Evolutionary conservation across 129 eudicot species (phyloP).

Genomic region (Artemisia argyi): DNA sequence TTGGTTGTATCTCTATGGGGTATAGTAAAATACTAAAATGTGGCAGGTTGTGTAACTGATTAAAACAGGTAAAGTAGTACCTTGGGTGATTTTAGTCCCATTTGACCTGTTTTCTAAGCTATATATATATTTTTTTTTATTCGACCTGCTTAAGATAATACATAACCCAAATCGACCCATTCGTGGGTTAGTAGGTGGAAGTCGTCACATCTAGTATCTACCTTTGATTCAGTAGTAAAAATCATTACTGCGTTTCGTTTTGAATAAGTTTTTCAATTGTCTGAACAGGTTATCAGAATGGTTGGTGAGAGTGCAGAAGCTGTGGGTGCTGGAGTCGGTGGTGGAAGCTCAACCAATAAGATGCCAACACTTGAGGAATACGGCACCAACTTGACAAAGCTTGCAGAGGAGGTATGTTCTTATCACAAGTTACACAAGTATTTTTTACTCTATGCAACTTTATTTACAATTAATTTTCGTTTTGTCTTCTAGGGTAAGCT

Average conservation of each 20-base stretch:
- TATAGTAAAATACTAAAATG: too few species aligned
- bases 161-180: too few species aligned
- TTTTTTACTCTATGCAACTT: not conserved
- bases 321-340: constrained; percentile 90
- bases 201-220: not conserved
- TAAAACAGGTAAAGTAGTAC: too few species aligned
- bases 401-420: constrained; percentile 81
- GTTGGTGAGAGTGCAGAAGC: constrained; percentile 94
- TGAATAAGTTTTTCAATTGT: constrained; percentile 2
- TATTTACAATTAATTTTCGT: not conserved
- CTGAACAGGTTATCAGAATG: constrained; percentile 74
- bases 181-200: too few species aligned
- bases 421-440: not conserved
- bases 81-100: too few species aligned
- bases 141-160: too few species aligned
- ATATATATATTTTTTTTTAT: not conserved
- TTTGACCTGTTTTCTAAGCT: too few species aligned
- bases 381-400: constrained; percentile 87
- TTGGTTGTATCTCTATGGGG: not conserved
- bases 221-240: not conserved
- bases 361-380: constrained; percentile 95
- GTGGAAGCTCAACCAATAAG: constrained; percentile 66
- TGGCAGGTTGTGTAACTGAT: too few species aligned
- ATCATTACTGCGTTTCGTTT: too few species aligned
- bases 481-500: constrained; percentile 58